These are phyloP conservation scores for Chrysoporthe deuterocubensis DNA, from an alignment of 2,329 filamentous ascomycete species.

Conservation along the genomic window DNA sequence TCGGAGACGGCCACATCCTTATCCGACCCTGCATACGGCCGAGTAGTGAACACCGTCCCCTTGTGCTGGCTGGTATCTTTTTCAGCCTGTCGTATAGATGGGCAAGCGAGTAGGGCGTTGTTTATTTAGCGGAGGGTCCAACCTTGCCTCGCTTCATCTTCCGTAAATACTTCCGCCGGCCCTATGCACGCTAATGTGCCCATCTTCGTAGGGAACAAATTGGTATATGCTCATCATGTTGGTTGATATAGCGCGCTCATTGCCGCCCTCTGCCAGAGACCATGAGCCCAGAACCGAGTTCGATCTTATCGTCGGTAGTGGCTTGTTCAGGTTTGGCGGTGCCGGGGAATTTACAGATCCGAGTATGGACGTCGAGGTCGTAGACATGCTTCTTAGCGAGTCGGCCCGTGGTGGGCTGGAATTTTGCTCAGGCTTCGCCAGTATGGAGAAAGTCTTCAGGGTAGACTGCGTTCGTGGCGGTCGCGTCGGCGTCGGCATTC, in stretches of 20 bases:
- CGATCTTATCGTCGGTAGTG: conserved; percentile 22
- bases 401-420: background rate
- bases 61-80: background rate
- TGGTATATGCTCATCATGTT: conserved; percentile 28
- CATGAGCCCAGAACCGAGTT: conserved; percentile 25
- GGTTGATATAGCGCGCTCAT: background rate
- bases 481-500: conserved; percentile 20
- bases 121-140: background rate
- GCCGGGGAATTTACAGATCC: background rate
- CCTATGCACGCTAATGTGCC: conserved; percentile 30
- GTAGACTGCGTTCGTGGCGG: conserved; percentile 17
- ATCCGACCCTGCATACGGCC: background rate
- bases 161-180: conserved; percentile 8
- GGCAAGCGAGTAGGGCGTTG: background rate
- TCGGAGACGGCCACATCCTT: background rate
- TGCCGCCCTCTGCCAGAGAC: background rate
- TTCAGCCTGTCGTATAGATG: background rate
- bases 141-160: background rate
- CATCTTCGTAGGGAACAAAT: conserved; percentile 30
- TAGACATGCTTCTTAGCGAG: conserved; percentile 3
- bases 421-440: background rate
- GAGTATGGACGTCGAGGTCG: conserved; percentile 13
- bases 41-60: background rate
- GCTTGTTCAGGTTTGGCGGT: conserved; percentile 14
- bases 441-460: background rate